Base-by-base conservation (phyloP, 2,329 filamentous ascomycete genomes). In the Gnomoniopsis sp. region DNA sequence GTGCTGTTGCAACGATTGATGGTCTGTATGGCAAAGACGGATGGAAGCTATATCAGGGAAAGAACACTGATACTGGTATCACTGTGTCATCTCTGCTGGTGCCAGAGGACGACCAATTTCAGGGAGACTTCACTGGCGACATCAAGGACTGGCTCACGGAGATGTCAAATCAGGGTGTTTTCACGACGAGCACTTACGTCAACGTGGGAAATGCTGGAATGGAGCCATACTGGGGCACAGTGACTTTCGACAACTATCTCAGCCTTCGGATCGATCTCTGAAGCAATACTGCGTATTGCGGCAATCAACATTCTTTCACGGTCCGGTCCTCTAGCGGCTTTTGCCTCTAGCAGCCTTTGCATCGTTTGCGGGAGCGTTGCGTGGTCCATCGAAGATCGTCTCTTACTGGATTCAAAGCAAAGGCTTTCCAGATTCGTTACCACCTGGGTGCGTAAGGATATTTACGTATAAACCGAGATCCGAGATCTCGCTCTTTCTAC, bases 181-280 rank as follows among this genome's bases (percentile, higher is more conserved):
- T 76, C 58, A 64, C 62, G 3, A 65, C 68, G 12, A 66, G 62
- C 19, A 75, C 72, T 1, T 78, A 71, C 58, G 72, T 77, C 38
- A 77, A 77, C 54, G 74, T 78, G 7, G 74, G 74, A 1, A 77
- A 77, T 60, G 74, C 70, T 19, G 74, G 75, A 1, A 64, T 64
- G 57, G 64, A 67, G 43, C 64, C 65, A 0, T 67, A 60, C 60
- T 66, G 65, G 65, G 65, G 65, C 0, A 63, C 61, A 2, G 65
- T 63, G 19, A 63, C 62, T 3, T 65, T 67, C 48, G 64, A 67
- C 46, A 67, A 64, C 54, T 61, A 60, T 22, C 61, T 66, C 14
- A 63, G 62, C 30, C 50, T 67, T 53, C 59, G 64, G 17, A 64
- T 67, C 33, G 55, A 65, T 49, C 59, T 67, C 0, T 65, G 49